These are phyloP conservation scores for Cichorium intybus DNA, from an alignment of 140 eudicot genomes.

Conservation along the genomic window DNA sequence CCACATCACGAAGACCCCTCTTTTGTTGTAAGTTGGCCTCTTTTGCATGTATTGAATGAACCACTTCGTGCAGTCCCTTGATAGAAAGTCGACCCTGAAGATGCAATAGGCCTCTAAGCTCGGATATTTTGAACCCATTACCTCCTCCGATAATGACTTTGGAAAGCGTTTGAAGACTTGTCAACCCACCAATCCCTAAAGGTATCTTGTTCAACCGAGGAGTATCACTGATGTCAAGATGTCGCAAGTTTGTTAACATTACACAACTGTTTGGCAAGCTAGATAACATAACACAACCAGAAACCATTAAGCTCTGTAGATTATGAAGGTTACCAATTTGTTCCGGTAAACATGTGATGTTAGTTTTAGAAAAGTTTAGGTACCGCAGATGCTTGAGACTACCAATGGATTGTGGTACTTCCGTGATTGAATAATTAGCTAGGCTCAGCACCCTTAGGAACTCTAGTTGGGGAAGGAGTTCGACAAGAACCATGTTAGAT, in stretches of 20 bases:
- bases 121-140: slow-evolving; percentile 16
- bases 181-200: slow-evolving; percentile 16
- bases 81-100: slow-evolving; percentile 30
- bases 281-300: not conserved
- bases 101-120: slow-evolving; percentile 21
- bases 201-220: slow-evolving; percentile 10
- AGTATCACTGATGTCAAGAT: slow-evolving; percentile 30
- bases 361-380: slow-evolving; percentile 31
- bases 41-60: not conserved
- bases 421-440: not conserved
- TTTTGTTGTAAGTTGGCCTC: slow-evolving; percentile 30
- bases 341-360: slow-evolving; percentile 31
- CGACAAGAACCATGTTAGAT: not conserved
- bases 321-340: slow-evolving; percentile 22
- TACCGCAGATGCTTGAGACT: slow-evolving; percentile 37
- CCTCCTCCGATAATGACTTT: slow-evolving; percentile 14
- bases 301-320: slow-evolving; percentile 31
- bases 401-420: slow-evolving; percentile 32
- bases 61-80: slow-evolving; percentile 22
- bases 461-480: slow-evolving; percentile 13
- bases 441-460: slow-evolving; percentile 34
- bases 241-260: slow-evolving; percentile 19
- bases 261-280: slow-evolving; percentile 23
- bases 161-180: slow-evolving; percentile 21
- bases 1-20: slow-evolving; percentile 14